Base-by-base conservation (phyloP, 768 basidiomycete species). In the Leccinum rimulosum region DNA sequence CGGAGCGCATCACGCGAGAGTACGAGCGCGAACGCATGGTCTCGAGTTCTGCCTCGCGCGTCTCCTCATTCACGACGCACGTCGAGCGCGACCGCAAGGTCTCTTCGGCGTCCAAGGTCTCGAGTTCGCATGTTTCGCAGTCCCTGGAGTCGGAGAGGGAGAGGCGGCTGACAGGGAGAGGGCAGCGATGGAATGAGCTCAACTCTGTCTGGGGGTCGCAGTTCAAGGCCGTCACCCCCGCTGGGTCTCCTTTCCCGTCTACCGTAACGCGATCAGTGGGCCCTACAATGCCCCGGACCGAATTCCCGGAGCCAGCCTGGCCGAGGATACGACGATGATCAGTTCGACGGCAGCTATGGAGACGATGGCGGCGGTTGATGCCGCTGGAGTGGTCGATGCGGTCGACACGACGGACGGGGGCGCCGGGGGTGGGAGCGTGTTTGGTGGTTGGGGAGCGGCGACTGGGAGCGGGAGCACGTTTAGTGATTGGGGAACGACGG, bases 141-240 rank as follows among this genome's bases (percentile, higher is more conserved):
- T n/a, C n/a, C n/a, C n/a, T n/a, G n/a, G n/a, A n/a, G n/a, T n/a
- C n/a, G n/a, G n/a, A n/a, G n/a, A 12, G 53, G 68, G 4, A 64
- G 68, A 61, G 61, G 63, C 33, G 15, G 63, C 40, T 30, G 31
- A 68, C 53, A 51, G 66, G 50, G 68, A 72, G n/a, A 49, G 65
- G 4, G 61, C 40, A 3, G 56, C 56, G 10, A 17, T 45, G 6
- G 62, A 74, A 83, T 2, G 65, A 77, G 5, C 76, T 84, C 47
- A 76, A 66, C 22, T 76, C 82, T 0, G 74, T 83, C 6, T 84
- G 84, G 82, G 84, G 83, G 30, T 63, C 73, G 4, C 66, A 69
- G 48, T 67, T 66, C 61, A 68, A 67, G 60, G 60, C 64, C 27
- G 54, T 59, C 61, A 68, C 72, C 45, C 67, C 74, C 54, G 54